Conservation (phyloP, 306 rosid genomes). For the Prinsepia uniflora region DNA sequence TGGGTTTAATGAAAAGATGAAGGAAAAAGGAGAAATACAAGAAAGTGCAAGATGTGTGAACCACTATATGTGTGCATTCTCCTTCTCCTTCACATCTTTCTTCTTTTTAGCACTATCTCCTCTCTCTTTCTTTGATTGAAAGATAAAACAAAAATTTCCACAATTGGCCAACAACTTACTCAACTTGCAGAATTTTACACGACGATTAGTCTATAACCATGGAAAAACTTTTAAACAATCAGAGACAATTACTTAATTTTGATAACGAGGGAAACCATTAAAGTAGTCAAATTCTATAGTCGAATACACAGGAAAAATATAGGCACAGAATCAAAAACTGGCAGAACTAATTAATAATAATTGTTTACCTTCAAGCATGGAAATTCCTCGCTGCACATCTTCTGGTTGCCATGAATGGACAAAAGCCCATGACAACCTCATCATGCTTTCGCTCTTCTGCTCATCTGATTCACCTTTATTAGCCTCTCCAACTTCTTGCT, state of each 20-base stretch:
- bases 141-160: not conserved
- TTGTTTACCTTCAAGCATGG: slow-evolving; percentile 75
- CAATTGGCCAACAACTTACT: not conserved
- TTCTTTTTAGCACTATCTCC: not conserved
- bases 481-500: slow-evolving; percentile 79
- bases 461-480: slow-evolving; percentile 50
- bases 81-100: not conserved
- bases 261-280: not conserved
- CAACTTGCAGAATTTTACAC: not conserved
- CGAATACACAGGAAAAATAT: too few relatives aligned
- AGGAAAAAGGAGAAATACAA: too few relatives aligned
- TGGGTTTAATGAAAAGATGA: too few relatives aligned
- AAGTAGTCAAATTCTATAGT: too few relatives aligned
- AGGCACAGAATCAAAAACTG: too few relatives aligned
- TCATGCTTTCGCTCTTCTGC: slow-evolving; percentile 67
- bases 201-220: not conserved
- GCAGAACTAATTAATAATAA: too few relatives aligned
- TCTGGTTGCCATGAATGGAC: slow-evolving; percentile 84
- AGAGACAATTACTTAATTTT: not conserved
- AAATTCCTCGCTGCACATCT: slow-evolving; percentile 82
- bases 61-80: too few relatives aligned
- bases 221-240: not conserved
- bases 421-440: slow-evolving; percentile 96
- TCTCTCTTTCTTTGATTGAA: too few relatives aligned
- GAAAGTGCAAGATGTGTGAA: too few relatives aligned